phyloP scores from a whole-genome alignment of 768 basidiomycete species.

The Floccularia luteovirens region DNA sequence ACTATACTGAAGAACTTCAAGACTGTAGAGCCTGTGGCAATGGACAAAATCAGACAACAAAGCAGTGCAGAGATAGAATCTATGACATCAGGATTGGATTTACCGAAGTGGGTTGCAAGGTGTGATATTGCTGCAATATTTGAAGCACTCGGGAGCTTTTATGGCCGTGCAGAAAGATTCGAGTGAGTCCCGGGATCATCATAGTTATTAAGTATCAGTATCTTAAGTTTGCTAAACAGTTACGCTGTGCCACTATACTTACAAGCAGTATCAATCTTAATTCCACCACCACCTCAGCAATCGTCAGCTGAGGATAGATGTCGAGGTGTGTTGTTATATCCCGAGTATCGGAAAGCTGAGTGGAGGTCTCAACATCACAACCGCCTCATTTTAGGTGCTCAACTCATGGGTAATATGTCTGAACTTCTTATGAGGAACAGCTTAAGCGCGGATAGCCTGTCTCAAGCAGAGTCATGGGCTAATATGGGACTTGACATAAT shows the following conservation, averaged over 20 bases:
- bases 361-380: too few relatives aligned
- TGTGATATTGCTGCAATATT: slow-evolving; percentile 62
- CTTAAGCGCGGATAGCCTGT: slow-evolving; percentile 20
- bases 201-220: background rate
- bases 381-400: slow-evolving; percentile 32
- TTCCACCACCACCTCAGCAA: slow-evolving; percentile 35
- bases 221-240: slow-evolving; percentile 21
- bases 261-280: slow-evolving; percentile 54
- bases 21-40: slow-evolving; percentile 6
- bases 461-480: slow-evolving; percentile 57
- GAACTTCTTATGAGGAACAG: slow-evolving; percentile 32
- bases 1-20: slow-evolving; percentile 29
- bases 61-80: slow-evolving; percentile 13
- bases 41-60: background rate
- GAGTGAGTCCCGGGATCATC: slow-evolving; percentile 32
- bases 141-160: slow-evolving; percentile 58
- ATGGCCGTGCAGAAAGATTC: slow-evolving; percentile 45
- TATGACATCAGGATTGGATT: slow-evolving; percentile 40
- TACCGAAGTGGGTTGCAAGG: slow-evolving; percentile 54
- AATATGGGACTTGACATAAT: slow-evolving; percentile 31
- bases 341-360: too few relatives aligned
- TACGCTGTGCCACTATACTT: slow-evolving; percentile 61
- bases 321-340: slow-evolving; percentile 33
- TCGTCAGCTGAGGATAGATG: slow-evolving; percentile 44
- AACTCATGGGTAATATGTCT: slow-evolving; percentile 38